Evolutionary conservation across 2,329 filamentous ascomycete genomes (phyloP).

Genomic region (Didymosphaeria variabile): DNA sequence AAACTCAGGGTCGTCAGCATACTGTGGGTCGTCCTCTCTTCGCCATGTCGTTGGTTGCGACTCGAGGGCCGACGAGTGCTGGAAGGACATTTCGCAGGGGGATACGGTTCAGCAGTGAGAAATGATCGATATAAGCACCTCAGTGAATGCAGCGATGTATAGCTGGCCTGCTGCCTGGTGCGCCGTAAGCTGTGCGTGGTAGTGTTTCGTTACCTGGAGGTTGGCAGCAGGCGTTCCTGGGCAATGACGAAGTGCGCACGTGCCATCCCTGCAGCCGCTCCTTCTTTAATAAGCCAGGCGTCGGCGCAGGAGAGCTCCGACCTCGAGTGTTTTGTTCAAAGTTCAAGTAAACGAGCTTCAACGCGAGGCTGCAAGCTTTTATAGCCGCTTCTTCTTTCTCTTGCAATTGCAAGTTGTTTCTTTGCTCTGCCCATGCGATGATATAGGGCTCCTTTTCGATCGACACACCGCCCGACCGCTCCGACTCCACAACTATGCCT

Average conservation of each 20-base stretch:
- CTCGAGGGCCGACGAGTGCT: conserved; percentile 85
- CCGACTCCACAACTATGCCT: conserved; percentile 29
- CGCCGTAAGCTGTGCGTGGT: conserved; percentile 7
- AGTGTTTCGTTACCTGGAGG: conserved; percentile 35
- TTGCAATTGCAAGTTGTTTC: too few species aligned
- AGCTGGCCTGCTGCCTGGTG: conserved; percentile 17
- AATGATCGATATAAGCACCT: background rate
- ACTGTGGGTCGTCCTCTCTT: conserved; percentile 75
- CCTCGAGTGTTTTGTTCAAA: conserved; percentile 38
- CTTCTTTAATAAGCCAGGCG: conserved; percentile 25
- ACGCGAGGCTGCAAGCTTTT: background rate
- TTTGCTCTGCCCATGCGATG: conserved; percentile 1
- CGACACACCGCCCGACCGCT: conserved; percentile 12
- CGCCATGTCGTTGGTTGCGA: conserved; percentile 75
- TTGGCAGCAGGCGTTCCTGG: conserved; percentile 33
- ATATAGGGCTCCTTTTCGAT: conserved; percentile 16
- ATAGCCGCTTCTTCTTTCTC: conserved; percentile 5
- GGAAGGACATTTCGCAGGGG: conserved; percentile 78
- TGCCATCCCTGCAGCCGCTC: conserved; percentile 27
- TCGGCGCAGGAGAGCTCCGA: conserved; percentile 30
- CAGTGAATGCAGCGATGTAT: conserved; percentile 19
- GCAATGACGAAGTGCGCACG: conserved; percentile 37
- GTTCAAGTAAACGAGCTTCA: conserved; percentile 22
- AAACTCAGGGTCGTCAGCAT: conserved; percentile 93
- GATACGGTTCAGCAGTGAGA: background rate